A percentile compares a stretch with the other conserved stretches of the same genome.
phyloP scores from a whole-genome alignment of 1,139 yeast genomes.

The Geotrichum europaeum region DNA sequence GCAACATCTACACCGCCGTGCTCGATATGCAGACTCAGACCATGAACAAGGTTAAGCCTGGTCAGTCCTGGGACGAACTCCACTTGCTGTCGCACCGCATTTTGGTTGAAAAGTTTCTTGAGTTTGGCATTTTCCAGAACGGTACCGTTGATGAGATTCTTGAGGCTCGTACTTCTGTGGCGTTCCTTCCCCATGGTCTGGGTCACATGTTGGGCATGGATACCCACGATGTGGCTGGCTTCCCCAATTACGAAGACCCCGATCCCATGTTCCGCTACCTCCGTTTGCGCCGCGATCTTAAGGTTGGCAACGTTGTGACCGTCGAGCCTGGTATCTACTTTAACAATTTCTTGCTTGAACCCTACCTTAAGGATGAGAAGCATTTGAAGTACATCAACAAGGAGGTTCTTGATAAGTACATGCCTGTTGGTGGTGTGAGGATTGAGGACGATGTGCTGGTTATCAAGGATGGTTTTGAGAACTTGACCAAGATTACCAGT shows the following conservation, averaged over 20 bases:
- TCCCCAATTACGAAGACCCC: slow-evolving; percentile 75
- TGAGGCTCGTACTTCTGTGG: slow-evolving; percentile 61
- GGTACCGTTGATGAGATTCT: slow-evolving; percentile 60
- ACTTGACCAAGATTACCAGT: slow-evolving; percentile 73
- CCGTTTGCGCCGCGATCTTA: slow-evolving; percentile 68
- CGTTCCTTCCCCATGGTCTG: slow-evolving; percentile 90
- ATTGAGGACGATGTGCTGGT: slow-evolving; percentile 89
- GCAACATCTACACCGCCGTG: slow-evolving; percentile 76
- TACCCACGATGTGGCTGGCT: slow-evolving; percentile 92
- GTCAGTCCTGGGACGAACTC: slow-evolving; percentile 76
- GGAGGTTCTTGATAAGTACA: slow-evolving; percentile 65
- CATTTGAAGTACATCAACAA: slow-evolving; percentile 57
- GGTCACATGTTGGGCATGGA: slow-evolving; percentile 94
- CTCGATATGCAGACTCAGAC: slow-evolving; percentile 73
- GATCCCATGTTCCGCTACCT: slow-evolving; percentile 69
- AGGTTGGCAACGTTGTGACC: slow-evolving; percentile 79
- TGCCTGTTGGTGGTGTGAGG: slow-evolving; percentile 91
- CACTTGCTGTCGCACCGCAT: slow-evolving; percentile 76
- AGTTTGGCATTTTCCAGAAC: slow-evolving; percentile 72
- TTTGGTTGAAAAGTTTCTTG: slow-evolving; percentile 62
- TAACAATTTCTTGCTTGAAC: slow-evolving; percentile 70
- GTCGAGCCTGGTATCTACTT: slow-evolving; percentile 95
- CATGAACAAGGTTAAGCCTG: slow-evolving; percentile 69
- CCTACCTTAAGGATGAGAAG: slow-evolving; percentile 52
- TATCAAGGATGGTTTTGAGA: slow-evolving; percentile 70